These are phyloP conservation scores for Candida railenensis DNA, from an alignment of 805 yeast genomes.

Conservation along the genomic window DNA sequence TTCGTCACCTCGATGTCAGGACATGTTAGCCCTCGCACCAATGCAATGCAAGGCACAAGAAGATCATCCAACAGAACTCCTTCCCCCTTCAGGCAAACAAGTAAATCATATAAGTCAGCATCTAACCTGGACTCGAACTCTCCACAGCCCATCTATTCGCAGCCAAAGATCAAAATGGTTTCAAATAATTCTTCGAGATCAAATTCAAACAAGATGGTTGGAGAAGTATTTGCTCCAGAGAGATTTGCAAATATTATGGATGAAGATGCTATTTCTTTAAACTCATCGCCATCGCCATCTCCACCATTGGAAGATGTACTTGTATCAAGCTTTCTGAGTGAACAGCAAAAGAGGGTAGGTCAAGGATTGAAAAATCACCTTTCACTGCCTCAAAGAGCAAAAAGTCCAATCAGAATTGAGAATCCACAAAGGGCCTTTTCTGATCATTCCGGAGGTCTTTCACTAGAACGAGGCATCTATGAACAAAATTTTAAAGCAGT, in stretches of 20 bases:
- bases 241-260: neutral
- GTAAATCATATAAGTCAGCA: neutral
- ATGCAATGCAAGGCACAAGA: neutral
- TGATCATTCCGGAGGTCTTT: too few relatives aligned
- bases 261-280: neutral
- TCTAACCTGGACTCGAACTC: too few relatives aligned
- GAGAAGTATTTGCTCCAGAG: neutral
- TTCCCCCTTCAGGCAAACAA: neutral
- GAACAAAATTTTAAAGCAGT: too few relatives aligned
- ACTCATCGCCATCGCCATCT: neutral
- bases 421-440: neutral
- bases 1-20: neutral
- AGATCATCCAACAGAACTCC: neutral
- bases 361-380: neutral
- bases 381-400: neutral
- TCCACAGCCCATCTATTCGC: too few relatives aligned
- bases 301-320: neutral
- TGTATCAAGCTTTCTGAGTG: too few relatives aligned
- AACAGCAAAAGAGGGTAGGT: neutral
- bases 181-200: neutral
- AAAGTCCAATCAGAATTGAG: neutral
- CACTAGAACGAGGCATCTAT: too few relatives aligned
- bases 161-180: too few relatives aligned
- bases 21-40: neutral
- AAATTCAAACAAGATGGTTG: neutral